A percentile compares a stretch with the other conserved stretches of the same genome.
phyloP scores from a whole-genome alignment of 2,329 filamentous ascomycete species.

The Calycina herbarum region DNA sequence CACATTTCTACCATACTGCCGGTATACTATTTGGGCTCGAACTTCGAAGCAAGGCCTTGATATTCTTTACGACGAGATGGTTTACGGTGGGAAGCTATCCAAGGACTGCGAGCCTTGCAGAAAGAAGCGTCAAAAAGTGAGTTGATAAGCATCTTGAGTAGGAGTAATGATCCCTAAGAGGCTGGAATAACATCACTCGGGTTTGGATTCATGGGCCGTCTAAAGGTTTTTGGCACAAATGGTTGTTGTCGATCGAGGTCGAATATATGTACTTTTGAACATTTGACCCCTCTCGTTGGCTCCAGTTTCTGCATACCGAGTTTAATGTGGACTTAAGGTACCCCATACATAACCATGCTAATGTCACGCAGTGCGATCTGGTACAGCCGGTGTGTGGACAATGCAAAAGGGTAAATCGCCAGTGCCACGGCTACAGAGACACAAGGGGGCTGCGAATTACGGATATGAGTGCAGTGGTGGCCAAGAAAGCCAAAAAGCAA shows the following conservation, averaged over 20 bases:
- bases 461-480: conserved; percentile 12
- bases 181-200: background rate
- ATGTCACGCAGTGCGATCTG: conserved; percentile 12
- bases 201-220: background rate
- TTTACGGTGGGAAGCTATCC: conserved; percentile 17
- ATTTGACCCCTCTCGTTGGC: background rate
- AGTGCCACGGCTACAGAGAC: conserved; percentile 16
- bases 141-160: background rate
- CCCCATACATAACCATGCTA: background rate
- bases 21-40: background rate
- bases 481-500: conserved; percentile 4
- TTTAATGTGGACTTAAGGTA: background rate
- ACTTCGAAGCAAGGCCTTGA: background rate
- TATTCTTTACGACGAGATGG: conserved; percentile 3
- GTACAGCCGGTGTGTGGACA: conserved; percentile 12
- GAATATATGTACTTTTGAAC: background rate
- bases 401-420: conserved; percentile 7
- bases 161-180: background rate
- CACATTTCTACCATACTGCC: background rate
- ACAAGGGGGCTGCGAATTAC: conserved; percentile 12
- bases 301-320: background rate
- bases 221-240: background rate
- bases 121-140: conserved; percentile 10
- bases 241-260: background rate
- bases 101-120: conserved; percentile 17